Percentiles rank a stretch among this genome's conserved stretches.
Conservation (phyloP, 225 moss, liverwort and hornwort genomes). For the Neckera pumila region DNA sequence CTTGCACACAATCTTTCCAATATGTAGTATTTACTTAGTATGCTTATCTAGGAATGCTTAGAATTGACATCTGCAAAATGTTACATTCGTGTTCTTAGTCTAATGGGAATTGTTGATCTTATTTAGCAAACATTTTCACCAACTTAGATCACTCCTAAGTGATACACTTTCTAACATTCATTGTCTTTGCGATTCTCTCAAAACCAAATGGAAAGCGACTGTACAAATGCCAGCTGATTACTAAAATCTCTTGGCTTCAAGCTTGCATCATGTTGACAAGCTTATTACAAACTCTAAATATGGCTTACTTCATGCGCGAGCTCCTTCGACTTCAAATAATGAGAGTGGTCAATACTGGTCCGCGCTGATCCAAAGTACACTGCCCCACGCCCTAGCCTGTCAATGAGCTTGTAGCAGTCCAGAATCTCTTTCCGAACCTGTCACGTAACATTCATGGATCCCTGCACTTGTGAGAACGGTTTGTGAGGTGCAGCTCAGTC, state of each 20-base stretch:
- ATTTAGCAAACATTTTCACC: not conserved
- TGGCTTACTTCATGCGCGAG: slow-evolving; percentile 33
- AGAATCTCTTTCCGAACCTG: slow-evolving; percentile 44
- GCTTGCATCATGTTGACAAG: not conserved
- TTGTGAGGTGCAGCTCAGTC: not conserved
- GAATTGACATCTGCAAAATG: not conserved
- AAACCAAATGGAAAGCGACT: not conserved
- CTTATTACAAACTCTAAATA: not conserved
- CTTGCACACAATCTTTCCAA: not conserved
- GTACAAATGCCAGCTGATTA: not conserved
- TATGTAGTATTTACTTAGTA: not conserved
- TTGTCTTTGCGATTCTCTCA: not conserved
- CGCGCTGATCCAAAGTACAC: slow-evolving; percentile 33
- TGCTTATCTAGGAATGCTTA: not conserved
- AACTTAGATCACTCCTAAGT: not conserved
- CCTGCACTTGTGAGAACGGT: not conserved
- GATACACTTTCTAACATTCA: not conserved
- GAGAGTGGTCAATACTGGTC: slow-evolving; percentile 2
- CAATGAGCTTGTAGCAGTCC: slow-evolving; percentile 33
- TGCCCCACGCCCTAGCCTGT: slow-evolving; percentile 23
- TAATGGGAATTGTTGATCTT: not conserved
- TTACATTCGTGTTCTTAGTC: not conserved
- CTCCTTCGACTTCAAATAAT: slow-evolving; percentile 30
- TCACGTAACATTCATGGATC: not conserved
- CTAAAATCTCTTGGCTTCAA: not conserved